Evolutionary conservation across 441 rosid species (phyloP).

Genomic region (Jatropha podagrica): DNA sequence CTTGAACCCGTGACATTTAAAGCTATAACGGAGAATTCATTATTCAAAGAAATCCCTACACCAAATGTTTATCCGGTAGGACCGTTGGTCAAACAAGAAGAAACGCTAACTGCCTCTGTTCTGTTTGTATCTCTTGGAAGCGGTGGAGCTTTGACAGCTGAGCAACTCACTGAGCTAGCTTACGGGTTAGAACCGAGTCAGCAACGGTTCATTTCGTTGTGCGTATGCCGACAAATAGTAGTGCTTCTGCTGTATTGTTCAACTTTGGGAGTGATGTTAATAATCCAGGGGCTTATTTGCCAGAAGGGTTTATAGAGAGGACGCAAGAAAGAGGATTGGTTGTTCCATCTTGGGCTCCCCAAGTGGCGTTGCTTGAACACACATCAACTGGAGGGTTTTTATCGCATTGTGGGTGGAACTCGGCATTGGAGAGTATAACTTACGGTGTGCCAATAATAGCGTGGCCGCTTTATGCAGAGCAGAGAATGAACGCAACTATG

Average conservation of each 20-base stretch:
- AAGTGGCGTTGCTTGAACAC: constrained; percentile 32
- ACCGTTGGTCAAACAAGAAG: constrained; percentile 40
- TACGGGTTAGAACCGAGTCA: constrained; percentile 55
- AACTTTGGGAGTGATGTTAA: constrained; percentile 11
- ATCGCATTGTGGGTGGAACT: constrained; percentile 48
- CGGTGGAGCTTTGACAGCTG: constrained; percentile 52
- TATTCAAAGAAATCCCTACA: constrained; percentile 28
- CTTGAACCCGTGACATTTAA: constrained; percentile 32
- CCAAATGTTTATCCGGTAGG: constrained; percentile 56
- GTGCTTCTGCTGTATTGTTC: constrained; percentile 26
- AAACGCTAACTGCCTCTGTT: constrained; percentile 36
- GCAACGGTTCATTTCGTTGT: constrained; percentile 57
- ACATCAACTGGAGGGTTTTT: constrained; percentile 34
- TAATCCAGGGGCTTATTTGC: constrained; percentile 31
- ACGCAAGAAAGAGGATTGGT: constrained; percentile 29
- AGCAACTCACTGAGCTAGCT: constrained; percentile 52
- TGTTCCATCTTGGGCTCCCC: constrained; percentile 39
- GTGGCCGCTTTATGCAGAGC: constrained; percentile 42
- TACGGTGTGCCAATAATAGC: constrained; percentile 38
- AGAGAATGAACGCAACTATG: constrained; percentile 36
- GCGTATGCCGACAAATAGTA: constrained; percentile 28
- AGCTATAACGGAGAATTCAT: constrained; percentile 35
- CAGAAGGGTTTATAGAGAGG: constrained; percentile 37
- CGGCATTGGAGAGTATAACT: constrained; percentile 31
- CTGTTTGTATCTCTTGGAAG: constrained; percentile 61